Base-by-base conservation (phyloP, 1,284 basidiomycete species). In the Amylostereum areolatum region DNA sequence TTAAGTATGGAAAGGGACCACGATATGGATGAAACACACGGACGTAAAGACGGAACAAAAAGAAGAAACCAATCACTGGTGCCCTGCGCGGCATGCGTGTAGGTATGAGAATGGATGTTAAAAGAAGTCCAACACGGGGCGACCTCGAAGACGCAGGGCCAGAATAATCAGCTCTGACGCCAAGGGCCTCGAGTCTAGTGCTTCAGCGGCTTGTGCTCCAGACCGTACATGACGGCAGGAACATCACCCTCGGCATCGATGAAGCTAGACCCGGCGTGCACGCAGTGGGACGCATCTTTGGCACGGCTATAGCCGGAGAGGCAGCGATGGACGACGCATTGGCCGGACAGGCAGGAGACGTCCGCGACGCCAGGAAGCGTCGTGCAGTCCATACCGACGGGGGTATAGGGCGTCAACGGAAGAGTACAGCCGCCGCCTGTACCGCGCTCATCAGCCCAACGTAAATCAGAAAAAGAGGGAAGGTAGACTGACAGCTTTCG, bases 371-470 rank as follows among this genome's bases (percentile, higher is more conserved):
- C 72, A 5, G 65, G 62, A 34, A 81, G 66, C 9, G 69, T 66
- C 3, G 75, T 75, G 58, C 80, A 81, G 55, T 83, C 79, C 12
- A 57, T 45, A 24, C 73, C 73, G 11, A 50, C 48, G 3, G 59
- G 52, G 27, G 62, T 56, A 28, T 52, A 57, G 2, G 57, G 58
- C 29, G 59, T 58, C 32, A 72, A 62, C 0, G 69, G 65, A 6
- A 72, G 56, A 12, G 65, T 57, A 53, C 77, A 79, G n/a, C 78
- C 77, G 45, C 77, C 77, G 51, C 77, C 75, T 77, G 53, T 6
- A 48, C 39, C 35, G 29, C 25, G 46, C 18, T 12, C 29, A 33
- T 47, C 28, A 47, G 11, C 10, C 8, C 30, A 41, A 31, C 18
- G 36, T 5, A 28, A 25, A 33, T n/a, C 39, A 36, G 36, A 24